Percentiles rank a stretch among this genome's conserved stretches.
These are phyloP conservation scores for Dactylellina sp. DNA, from an alignment of 2,329 filamentous ascomycete species.

Conservation along the genomic window DNA sequence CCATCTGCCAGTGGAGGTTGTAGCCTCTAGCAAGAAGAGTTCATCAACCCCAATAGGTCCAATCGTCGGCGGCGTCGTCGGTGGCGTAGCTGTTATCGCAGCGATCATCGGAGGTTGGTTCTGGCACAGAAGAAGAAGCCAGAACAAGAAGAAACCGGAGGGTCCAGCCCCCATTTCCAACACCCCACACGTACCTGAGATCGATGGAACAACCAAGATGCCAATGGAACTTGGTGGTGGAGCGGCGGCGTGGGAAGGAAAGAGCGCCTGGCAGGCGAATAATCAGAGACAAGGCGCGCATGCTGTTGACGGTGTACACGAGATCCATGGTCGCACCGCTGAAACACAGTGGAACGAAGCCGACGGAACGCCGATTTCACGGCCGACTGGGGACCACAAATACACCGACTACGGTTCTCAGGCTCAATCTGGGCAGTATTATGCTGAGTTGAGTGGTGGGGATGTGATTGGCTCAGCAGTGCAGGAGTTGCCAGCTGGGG, in stretches of 20 bases:
- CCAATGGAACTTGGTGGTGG: slow-evolving; percentile 30
- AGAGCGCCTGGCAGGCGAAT: slow-evolving; percentile 29
- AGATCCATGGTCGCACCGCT: slow-evolving; percentile 22
- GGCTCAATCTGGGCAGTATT: slow-evolving; percentile 1
- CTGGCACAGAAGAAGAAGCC: slow-evolving; percentile 27
- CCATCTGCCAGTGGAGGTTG: slow-evolving; percentile 21
- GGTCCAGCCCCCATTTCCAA: not conserved
- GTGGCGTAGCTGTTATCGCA: slow-evolving; percentile 55
- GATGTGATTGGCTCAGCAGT: slow-evolving; percentile 28
- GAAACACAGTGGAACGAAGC: slow-evolving; percentile 49
- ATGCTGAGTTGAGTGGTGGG: slow-evolving; percentile 31
- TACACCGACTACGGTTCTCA: not conserved
- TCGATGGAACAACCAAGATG: slow-evolving; percentile 16
- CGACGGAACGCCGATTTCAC: slow-evolving; percentile 39
- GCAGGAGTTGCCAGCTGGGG: slow-evolving; percentile 23
- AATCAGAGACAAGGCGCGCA: not conserved
- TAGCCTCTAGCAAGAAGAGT: not conserved
- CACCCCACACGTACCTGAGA: slow-evolving; percentile 18
- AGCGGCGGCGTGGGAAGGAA: slow-evolving; percentile 15
- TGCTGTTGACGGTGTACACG: slow-evolving; percentile 22
- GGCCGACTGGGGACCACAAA: slow-evolving; percentile 10
- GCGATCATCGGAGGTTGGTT: slow-evolving; percentile 37
- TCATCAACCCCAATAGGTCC: slow-evolving; percentile 49
- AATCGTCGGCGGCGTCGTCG: slow-evolving; percentile 56
- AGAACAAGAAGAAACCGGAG: not conserved